phyloP scores from a whole-genome alignment of 2,329 filamentous ascomycete species.

The Elsinoe arachidis region DNA sequence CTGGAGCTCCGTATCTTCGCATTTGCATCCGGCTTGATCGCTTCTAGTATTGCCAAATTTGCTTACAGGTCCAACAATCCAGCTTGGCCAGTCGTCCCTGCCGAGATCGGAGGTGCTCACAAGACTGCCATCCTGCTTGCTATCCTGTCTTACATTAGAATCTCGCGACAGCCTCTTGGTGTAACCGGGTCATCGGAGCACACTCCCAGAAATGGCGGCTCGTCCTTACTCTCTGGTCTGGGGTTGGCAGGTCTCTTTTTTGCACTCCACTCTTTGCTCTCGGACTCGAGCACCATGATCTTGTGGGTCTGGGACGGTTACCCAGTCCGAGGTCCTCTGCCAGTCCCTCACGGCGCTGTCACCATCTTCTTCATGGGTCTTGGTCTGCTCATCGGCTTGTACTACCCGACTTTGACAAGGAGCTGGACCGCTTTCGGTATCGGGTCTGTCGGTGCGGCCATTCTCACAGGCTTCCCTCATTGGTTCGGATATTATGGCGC shows the following conservation, averaged over 20 bases:
- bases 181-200: constrained; percentile 9
- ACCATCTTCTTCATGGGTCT: constrained; percentile 80
- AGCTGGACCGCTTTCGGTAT: constrained; percentile 73
- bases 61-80: constrained; percentile 93
- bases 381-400: constrained; percentile 69
- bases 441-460: constrained; percentile 68
- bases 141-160: constrained; percentile 53
- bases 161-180: constrained; percentile 14
- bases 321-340: constrained; percentile 77
- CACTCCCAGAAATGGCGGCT: constrained; percentile 37
- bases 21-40: constrained; percentile 70
- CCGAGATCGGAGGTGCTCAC: constrained; percentile 86
- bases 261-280: constrained; percentile 81
- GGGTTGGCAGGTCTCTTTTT: constrained; percentile 82
- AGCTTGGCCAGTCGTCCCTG: constrained; percentile 90
- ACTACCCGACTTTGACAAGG: constrained; percentile 58
- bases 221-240: constrained; percentile 61
- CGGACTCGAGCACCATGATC: constrained; percentile 98
- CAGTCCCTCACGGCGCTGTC: constrained; percentile 80
- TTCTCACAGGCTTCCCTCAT: constrained; percentile 67
- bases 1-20: constrained; percentile 76
- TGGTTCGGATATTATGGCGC: constrained; percentile 89
- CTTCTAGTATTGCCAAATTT: constrained; percentile 85
- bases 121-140: constrained; percentile 70
- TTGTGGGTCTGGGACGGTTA: constrained; percentile 97